Base-by-base conservation (phyloP, 2,329 filamentous ascomycete species). In the Arthrobotrys pseudoclavata region DNA sequence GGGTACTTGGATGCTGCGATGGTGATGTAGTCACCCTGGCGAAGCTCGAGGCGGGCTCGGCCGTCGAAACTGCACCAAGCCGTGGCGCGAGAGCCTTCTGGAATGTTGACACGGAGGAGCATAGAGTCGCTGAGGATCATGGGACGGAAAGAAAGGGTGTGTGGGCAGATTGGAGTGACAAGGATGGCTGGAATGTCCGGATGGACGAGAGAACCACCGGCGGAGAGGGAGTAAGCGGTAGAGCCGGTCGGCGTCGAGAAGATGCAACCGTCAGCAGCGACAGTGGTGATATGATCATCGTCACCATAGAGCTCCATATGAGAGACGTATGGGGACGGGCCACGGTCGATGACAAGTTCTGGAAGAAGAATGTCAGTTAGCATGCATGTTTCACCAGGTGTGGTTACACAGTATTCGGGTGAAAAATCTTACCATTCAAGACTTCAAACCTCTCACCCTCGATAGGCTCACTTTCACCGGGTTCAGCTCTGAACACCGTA, bases 41-140 rank as follows among this genome's bases (percentile, higher is more conserved):
- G 91, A 40, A 99, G 89, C 84, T 99, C 95, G 50, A 99, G 89
- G 62, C 96, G 93, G 69, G 94, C 94, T 84, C 98, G 99, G 84
- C 96, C 96, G 83, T 99, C 96, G 83, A 99, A 99, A 47, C 94
- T 93, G 83, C 95, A 97, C 86, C 97, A 97, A 0, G 96, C 96
- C 0, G 94, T 97, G 15, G 94, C 95, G 55, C 96, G 92, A 45
- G 93, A 96, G 82, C 91, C 90, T 79, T 88, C 88, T 0, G 96
- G 96, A 12, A 99, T 91, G 4, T 92, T 91, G 64, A 99, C 92
- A 62, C 94, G 93, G 77, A 99, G 89, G 15, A 94, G 90, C 87
- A 97, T 93, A 69, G 92, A 96, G 85, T 99, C 96, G 60, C 94
- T 97, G 60, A 99, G 89, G 6, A 99, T 92, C 96, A 99, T 98